Percentiles rank a stretch among this genome's conserved stretches.
phyloP scores from a whole-genome alignment of 2,329 filamentous ascomycete genomes.

The Phaeosphaeriaceae sp. region DNA sequence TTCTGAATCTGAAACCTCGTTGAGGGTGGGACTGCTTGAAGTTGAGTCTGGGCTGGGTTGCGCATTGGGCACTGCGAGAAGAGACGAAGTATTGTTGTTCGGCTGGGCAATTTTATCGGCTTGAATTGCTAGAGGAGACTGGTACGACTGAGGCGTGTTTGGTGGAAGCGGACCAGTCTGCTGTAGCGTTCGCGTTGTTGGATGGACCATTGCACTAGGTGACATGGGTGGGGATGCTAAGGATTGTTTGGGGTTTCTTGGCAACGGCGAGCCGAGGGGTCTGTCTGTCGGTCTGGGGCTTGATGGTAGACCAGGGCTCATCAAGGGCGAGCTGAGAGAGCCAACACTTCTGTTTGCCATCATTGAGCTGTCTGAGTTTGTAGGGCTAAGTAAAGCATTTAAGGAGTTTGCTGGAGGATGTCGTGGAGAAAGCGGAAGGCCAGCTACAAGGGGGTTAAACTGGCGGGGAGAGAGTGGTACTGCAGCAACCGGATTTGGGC shows the following conservation, averaged over 20 bases:
- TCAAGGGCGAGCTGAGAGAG: constrained; percentile 54
- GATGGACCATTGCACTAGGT: constrained; percentile 61
- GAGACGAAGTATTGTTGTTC: constrained; percentile 33
- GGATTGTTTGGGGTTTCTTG: constrained; percentile 62
- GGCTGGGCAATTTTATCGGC: constrained; percentile 43
- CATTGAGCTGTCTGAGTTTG: constrained; percentile 48
- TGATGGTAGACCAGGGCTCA: constrained; percentile 68
- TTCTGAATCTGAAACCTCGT: constrained; percentile 46
- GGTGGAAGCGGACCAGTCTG: constrained; percentile 75
- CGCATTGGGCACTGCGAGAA: constrained; percentile 38
- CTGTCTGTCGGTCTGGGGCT: constrained; percentile 67
- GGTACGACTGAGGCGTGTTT: constrained; percentile 70
- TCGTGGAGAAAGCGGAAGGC: constrained; percentile 48
- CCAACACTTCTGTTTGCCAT: constrained; percentile 49
- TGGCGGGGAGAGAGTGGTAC: constrained; percentile 38
- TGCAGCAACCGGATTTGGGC: constrained; percentile 25
- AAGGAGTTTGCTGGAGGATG: constrained; percentile 46
- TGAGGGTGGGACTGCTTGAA: constrained; percentile 30
- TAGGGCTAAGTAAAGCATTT: constrained; percentile 59
- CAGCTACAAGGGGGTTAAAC: constrained; percentile 38
- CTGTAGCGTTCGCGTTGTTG: constrained; percentile 75
- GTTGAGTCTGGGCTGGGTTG: constrained; percentile 44
- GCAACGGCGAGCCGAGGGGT: constrained; percentile 64
- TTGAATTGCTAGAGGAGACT: constrained; percentile 56
- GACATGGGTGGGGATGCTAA: constrained; percentile 73